Percentiles rank a stretch among this genome's conserved stretches.
Conservation (phyloP, 2,329 filamentous ascomycete species). For the Fusarium lateritium region DNA sequence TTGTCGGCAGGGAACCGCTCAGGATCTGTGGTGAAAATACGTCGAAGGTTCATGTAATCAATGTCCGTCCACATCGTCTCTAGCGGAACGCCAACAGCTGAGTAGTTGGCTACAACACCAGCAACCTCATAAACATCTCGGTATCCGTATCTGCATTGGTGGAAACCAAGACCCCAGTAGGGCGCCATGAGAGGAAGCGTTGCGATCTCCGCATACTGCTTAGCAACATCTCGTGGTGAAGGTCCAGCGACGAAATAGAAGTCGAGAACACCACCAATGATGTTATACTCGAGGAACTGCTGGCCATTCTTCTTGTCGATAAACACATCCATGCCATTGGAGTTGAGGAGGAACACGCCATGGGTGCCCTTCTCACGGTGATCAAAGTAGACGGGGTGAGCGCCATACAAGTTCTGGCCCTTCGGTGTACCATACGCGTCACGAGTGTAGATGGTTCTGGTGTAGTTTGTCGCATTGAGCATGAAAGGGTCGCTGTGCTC, state of each 20-base stretch:
- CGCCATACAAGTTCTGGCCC: slow-evolving; percentile 78
- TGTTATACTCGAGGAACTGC: slow-evolving; percentile 85
- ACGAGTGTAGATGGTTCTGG: slow-evolving; percentile 73
- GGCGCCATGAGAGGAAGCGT: slow-evolving; percentile 73
- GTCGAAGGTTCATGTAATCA: slow-evolving; percentile 56
- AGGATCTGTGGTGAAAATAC: slow-evolving; percentile 73
- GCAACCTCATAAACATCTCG: slow-evolving; percentile 75
- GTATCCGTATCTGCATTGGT: slow-evolving; percentile 77
- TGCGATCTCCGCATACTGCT: slow-evolving; percentile 71
- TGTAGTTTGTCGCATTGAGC: slow-evolving; percentile 74
- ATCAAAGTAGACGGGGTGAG: slow-evolving; percentile 83
- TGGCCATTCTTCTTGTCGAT: slow-evolving; percentile 72
- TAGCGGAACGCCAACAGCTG: slow-evolving; percentile 73
- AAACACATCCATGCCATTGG: slow-evolving; percentile 83
- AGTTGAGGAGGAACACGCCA: slow-evolving; percentile 79
- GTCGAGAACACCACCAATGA: slow-evolving; percentile 82
- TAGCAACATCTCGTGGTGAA: slow-evolving; percentile 69
- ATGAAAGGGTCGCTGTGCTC: slow-evolving; percentile 82
- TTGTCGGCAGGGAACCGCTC: slow-evolving; percentile 72
- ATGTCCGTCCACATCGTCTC: slow-evolving; percentile 67
- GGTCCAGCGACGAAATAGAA: slow-evolving; percentile 76
- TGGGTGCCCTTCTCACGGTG: slow-evolving; percentile 72
- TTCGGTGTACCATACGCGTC: slow-evolving; percentile 73
- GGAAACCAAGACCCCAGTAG: slow-evolving; percentile 74
- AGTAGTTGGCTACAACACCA: slow-evolving; percentile 78